A percentile compares a stretch with the other conserved stretches of the same genome.
Conservation (phyloP, 1,284 basidiomycete species). For the Porogramme epimiltina region DNA sequence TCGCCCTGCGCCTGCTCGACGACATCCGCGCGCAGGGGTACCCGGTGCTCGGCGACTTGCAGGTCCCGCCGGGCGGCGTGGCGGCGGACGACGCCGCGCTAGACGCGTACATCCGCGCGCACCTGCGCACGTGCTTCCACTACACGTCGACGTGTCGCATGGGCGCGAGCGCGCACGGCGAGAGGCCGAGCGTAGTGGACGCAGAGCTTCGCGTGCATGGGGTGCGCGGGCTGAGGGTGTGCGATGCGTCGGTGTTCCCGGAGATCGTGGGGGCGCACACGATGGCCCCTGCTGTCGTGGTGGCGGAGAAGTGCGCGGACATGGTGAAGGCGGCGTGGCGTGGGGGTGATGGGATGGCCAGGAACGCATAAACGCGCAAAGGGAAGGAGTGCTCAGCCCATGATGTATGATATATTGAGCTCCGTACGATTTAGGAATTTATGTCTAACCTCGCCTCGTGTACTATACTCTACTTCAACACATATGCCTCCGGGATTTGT, state of each 20-base stretch:
- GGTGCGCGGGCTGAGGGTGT: constrained; percentile 38
- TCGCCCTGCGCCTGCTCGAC: constrained; percentile 31
- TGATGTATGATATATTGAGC: too few relatives aligned
- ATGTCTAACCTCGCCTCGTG: too few relatives aligned
- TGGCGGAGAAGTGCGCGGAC: constrained; percentile 38
- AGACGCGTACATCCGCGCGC: constrained; percentile 29
- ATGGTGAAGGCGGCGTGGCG: background rate
- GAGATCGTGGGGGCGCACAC: constrained; percentile 36
- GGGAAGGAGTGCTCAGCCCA: too few relatives aligned
- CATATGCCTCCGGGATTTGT: too few relatives aligned
- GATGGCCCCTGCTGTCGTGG: constrained; percentile 38
- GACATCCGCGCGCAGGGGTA: constrained; percentile 35
- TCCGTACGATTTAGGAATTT: too few relatives aligned
- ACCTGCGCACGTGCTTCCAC: constrained; percentile 36
- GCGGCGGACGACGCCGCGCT: constrained; percentile 23
- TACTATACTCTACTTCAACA: too few relatives aligned
- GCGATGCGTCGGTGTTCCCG: constrained; percentile 44
- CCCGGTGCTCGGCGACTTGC: constrained; percentile 28
- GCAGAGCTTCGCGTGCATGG: constrained; percentile 51
- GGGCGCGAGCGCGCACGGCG: constrained; percentile 35
- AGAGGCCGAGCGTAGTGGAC: constrained; percentile 47
- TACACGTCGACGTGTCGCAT: constrained; percentile 41
- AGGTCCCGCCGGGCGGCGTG: constrained; percentile 29
- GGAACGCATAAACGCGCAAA: too few relatives aligned
- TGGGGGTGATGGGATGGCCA: too few relatives aligned